These are phyloP conservation scores for Toxoplasma gondii DNA, from an alignment of 169 alveolate genomes.

Conservation along the genomic window DNA sequence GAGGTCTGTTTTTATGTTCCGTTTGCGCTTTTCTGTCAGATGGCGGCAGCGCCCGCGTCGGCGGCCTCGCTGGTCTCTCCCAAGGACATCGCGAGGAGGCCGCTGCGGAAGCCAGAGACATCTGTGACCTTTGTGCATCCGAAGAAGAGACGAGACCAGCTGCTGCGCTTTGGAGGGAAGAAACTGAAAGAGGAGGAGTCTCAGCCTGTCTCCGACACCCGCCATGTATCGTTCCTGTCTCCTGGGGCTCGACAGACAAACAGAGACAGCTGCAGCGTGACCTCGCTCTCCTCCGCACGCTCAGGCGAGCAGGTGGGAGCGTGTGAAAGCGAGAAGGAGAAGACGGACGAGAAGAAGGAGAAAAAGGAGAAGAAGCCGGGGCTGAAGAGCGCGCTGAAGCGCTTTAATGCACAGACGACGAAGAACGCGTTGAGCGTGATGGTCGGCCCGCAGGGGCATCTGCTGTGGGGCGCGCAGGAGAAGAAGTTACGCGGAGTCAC, in stretches of 20 bases:
- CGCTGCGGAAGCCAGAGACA: neutral
- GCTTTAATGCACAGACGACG: neutral
- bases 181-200: neutral
- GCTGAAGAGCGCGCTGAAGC: neutral
- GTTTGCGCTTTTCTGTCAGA: neutral
- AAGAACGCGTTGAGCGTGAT: neutral
- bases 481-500: neutral
- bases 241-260: neutral
- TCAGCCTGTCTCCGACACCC: neutral
- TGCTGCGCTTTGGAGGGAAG: neutral
- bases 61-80: neutral
- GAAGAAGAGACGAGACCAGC: neutral
- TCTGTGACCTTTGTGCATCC: neutral
- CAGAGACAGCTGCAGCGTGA: neutral
- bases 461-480: neutral
- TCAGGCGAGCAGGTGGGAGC: neutral
- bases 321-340: neutral
- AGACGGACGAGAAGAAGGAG: no score
- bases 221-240: neutral
- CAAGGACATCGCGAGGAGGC: neutral
- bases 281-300: neutral
- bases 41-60: neutral
- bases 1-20: no score
- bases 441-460: neutral
- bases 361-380: conserved; percentile 1